Evolutionary conservation across 805 yeast genomes (phyloP), one percentile per base, ranked within the genome.

Genomic region (Lipomyces sp.): DNA sequence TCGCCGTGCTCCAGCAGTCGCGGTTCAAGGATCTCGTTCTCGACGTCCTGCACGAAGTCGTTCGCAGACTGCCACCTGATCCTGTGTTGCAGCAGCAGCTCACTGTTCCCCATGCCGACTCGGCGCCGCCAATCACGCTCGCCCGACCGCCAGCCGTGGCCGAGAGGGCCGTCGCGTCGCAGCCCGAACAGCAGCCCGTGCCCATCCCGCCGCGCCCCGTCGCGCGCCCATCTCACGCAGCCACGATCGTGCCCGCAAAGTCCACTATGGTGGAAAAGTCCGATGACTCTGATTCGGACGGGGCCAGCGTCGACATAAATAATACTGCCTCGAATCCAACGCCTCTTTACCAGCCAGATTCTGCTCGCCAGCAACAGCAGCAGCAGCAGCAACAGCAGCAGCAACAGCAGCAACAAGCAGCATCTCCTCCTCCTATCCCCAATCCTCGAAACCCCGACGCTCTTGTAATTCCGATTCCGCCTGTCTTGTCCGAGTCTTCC

Each of bases 1-100:
- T 93, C 60, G 84, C 96, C 4, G 81, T 86, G 43, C 77, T 93
- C 51, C 93, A 96, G 1, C 81, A 82, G 43, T 67, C 82, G 2
- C 71, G 98, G 54, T 93, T 93, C 70, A 83, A 83, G 61, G 98
- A 91, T 66, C 78, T 93, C 65, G 95, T 88, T 18, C 82, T 85
- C 51, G 99, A 93, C 66, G 89, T 93, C 38, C 73, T 85, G 38
- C 86, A 73, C 66, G 98, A 93, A 68, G 86, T 89, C 44, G 88
- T 84, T 63, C 78, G 96, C 63, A 73, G 96, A 61, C 74, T 75
- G 23, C 79, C 83, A 45, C 33, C 19, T 14, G 28, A 10, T 29
- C 35, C 42, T 37, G 28, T 5, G 29, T n/a, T n/a, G n/a, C 38
- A 34, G 26, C 45, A 19, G 28, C 24, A 35, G 16, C 36, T 16